Conservation (phyloP, 2,329 filamentous ascomycete genomes). For the Neonectria coccinea region DNA sequence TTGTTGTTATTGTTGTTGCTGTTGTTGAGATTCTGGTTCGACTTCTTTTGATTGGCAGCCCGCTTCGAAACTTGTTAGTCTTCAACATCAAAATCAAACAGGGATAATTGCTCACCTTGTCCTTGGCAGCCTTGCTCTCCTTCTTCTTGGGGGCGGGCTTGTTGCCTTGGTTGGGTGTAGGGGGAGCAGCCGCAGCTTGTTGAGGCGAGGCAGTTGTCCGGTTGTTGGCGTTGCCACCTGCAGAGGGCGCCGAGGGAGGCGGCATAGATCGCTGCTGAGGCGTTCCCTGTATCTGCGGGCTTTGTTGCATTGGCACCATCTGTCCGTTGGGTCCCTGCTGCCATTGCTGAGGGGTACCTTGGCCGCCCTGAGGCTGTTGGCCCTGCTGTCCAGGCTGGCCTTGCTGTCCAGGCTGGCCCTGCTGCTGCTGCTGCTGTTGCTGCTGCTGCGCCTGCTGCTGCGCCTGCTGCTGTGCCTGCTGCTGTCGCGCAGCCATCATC, state of each 20-base stretch:
- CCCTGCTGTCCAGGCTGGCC: constrained; percentile 52
- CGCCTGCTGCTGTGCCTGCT: constrained; percentile 61
- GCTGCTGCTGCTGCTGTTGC: constrained; percentile 49
- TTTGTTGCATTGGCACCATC: constrained; percentile 56
- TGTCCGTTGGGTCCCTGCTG: constrained; percentile 57
- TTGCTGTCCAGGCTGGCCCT: no score
- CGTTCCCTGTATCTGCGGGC: constrained; percentile 69
- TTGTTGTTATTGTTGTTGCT: neutral
- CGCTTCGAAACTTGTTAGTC: constrained; percentile 47
- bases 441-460: constrained; percentile 52
- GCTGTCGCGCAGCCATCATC: constrained; percentile 65
- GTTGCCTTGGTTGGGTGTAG: constrained; percentile 78
- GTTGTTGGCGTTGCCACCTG: constrained; percentile 61
- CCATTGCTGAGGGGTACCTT: constrained; percentile 53
- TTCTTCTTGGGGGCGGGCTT: constrained; percentile 86
- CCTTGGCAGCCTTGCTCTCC: constrained; percentile 72
- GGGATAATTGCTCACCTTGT: constrained; percentile 68
- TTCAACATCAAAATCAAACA: constrained; percentile 5
- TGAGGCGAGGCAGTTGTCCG: constrained; percentile 71
- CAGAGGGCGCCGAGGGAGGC: constrained; percentile 71
- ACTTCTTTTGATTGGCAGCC: constrained; percentile 72
- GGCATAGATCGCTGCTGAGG: constrained; percentile 80
- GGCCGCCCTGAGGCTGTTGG: constrained; percentile 47
- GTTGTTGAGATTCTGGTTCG: constrained; percentile 64
- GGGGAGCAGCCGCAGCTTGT: constrained; percentile 74